These are phyloP conservation scores for Hanseniaspora opuntiae DNA, from an alignment of 805 yeast genomes.

Conservation along the genomic window DNA sequence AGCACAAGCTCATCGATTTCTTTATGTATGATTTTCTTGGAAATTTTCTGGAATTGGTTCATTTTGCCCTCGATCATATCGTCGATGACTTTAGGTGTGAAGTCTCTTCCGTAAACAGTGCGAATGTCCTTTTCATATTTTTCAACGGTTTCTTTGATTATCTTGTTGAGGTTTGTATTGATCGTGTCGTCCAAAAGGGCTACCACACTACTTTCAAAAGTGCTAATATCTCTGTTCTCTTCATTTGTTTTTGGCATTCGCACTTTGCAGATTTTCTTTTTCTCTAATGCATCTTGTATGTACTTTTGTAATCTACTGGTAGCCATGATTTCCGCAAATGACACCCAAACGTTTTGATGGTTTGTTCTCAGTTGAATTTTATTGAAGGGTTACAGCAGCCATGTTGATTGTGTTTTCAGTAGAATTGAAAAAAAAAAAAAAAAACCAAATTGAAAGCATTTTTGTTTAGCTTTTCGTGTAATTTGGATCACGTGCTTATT, in stretches of 20 bases:
- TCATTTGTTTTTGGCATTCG: constrained; percentile 5
- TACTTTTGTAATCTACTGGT: constrained; percentile 1
- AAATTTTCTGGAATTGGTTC: neutral
- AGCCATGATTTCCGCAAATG: neutral
- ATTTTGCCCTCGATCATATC: neutral
- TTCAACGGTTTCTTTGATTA: neutral
- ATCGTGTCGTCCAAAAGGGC: neutral
- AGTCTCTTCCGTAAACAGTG: constrained; percentile 1
- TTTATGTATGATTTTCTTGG: neutral
- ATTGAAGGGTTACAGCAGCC: no score
- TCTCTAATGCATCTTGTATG: constrained; percentile 5
- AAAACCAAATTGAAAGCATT: no score
- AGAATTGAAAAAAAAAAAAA: no score
- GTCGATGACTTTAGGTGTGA: neutral
- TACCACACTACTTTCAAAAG: neutral
- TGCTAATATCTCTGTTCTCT: neutral
- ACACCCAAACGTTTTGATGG: no score
- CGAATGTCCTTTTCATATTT: constrained; percentile 3
- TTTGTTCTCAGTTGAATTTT: no score
- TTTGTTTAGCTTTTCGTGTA: no score
- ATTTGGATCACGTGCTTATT: no score
- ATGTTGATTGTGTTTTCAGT: no score
- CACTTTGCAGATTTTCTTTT: constrained; percentile 6
- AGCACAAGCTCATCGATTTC: constrained; percentile 5
- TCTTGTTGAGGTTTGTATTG: neutral